A percentile compares a stretch with the other conserved stretches of the same genome.
Conservation (phyloP, 345 rosid species). For the Pelargonium nanum region DNA sequence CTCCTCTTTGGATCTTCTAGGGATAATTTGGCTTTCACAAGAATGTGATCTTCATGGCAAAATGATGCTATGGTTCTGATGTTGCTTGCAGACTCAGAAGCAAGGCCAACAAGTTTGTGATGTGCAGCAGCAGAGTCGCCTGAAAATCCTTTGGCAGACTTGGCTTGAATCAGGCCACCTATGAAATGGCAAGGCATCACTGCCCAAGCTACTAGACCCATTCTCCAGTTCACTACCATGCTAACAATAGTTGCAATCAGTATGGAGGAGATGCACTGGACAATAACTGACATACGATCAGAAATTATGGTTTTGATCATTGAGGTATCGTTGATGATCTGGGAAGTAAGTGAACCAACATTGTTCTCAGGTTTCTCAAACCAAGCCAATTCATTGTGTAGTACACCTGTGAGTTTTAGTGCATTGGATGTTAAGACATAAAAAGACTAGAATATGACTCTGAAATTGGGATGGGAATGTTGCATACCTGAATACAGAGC, state of each 20-base stretch:
- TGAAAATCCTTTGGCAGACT: conserved; percentile 53
- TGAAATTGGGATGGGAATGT: conserved; percentile 1
- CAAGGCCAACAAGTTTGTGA: conserved; percentile 32
- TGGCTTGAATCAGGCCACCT: conserved; percentile 61
- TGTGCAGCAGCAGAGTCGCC: conserved; percentile 44
- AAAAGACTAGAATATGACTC: too few relatives aligned
- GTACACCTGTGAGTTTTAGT: conserved; percentile 28
- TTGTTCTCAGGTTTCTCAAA: conserved; percentile 49
- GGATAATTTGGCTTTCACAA: conserved; percentile 27
- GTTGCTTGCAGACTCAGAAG: conserved; percentile 47
- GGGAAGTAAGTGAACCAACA: conserved; percentile 37
- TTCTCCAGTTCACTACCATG: conserved; percentile 43
- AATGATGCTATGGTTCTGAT: conserved; percentile 56
- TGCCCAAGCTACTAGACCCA: conserved; percentile 65
- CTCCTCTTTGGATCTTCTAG: conserved; percentile 27
- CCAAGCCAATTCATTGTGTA: conserved; percentile 49
- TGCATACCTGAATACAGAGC: conserved; percentile 42
- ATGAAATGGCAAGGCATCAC: conserved; percentile 81
- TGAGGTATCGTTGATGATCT: conserved; percentile 42
- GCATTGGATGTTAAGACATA: not conserved
- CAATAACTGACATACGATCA: conserved; percentile 60
- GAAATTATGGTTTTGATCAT: conserved; percentile 53
- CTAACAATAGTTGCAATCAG: conserved; percentile 53
- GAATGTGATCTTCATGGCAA: conserved; percentile 47
- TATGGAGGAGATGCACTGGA: conserved; percentile 56